phyloP scores from a whole-genome alignment of 257 asterid genomes.

The Gentiana dahurica region DNA sequence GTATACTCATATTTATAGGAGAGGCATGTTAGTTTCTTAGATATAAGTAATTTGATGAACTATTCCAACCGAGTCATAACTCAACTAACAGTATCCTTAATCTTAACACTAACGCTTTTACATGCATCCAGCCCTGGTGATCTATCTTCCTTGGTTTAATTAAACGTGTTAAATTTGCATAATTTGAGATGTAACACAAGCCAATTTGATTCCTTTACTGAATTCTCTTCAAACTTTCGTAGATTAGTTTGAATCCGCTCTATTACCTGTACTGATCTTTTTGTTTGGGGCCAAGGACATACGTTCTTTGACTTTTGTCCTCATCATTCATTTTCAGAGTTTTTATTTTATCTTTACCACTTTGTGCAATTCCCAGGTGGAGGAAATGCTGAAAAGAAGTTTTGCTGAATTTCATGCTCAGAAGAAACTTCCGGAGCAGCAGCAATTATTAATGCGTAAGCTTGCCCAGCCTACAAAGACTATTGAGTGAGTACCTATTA shows the following conservation, averaged over 20 bases:
- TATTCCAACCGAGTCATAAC: too few species aligned
- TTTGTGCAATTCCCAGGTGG: conserved; percentile 49
- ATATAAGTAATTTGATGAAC: too few species aligned
- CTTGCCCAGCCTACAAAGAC: conserved; percentile 66
- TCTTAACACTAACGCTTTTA: too few species aligned
- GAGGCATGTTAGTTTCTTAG: too few species aligned
- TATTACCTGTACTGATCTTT: background rate
- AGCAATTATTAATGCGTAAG: conserved; percentile 71
- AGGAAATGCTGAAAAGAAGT: conserved; percentile 98
- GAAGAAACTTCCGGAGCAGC: conserved; percentile 90
- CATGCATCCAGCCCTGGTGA: too few species aligned
- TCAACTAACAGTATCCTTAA: too few species aligned
- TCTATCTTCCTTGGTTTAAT: too few species aligned
- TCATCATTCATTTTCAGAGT: background rate
- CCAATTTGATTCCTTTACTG: too few species aligned
- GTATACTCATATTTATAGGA: too few species aligned
- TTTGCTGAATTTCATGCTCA: conserved; percentile 99
- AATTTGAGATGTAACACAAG: too few species aligned
- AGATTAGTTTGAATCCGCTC: background rate
- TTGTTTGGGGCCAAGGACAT: conserved; percentile 1
- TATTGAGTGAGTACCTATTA: conserved; percentile 57
- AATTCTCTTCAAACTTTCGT: too few species aligned
- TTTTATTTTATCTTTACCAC: background rate
- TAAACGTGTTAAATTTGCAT: too few species aligned
- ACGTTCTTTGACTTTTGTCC: background rate